Conservation (phyloP, 768 basidiomycete genomes). For the Suillus ampliporus region DNA sequence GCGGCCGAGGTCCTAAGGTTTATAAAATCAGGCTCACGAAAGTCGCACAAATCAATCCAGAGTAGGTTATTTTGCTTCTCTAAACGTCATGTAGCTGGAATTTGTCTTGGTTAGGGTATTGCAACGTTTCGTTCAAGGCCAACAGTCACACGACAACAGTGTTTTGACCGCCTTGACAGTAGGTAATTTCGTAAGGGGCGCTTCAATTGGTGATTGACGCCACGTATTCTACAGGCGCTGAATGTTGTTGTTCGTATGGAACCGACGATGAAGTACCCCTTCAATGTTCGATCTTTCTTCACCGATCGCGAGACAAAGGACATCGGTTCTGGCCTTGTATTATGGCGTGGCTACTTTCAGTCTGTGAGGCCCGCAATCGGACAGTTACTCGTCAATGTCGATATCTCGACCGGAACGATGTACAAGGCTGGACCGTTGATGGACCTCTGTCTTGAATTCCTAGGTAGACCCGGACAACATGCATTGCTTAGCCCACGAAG, state of each 20-base stretch:
- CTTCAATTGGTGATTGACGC: conserved; percentile 4
- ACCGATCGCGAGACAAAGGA: conserved; percentile 55
- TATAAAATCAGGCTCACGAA: conserved; percentile 69
- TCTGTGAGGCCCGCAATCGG: conserved; percentile 72
- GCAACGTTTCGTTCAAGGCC: conserved; percentile 63
- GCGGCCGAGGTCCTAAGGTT: conserved; percentile 56
- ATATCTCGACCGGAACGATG: conserved; percentile 80
- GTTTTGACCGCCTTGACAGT: conserved; percentile 74
- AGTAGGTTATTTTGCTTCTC: conserved; percentile 37
- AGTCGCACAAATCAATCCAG: conserved; percentile 64
- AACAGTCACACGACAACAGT: conserved; percentile 69
- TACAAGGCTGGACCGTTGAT: conserved; percentile 68
- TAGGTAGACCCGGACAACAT: conserved; percentile 40
- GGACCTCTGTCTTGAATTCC: conserved; percentile 60
- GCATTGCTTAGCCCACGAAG: conserved; percentile 45
- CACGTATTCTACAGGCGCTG: conserved; percentile 52
- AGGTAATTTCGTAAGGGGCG: conserved; percentile 19
- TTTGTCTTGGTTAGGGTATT: conserved; percentile 53
- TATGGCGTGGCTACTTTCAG: conserved; percentile 86
- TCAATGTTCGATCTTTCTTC: conserved; percentile 79
- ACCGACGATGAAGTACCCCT: conserved; percentile 69
- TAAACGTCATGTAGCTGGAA: conserved; percentile 26
- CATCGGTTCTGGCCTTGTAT: conserved; percentile 67
- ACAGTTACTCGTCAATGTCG: conserved; percentile 72
- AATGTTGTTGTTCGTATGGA: conserved; percentile 81